Evolutionary conservation across 331 rosid species (phyloP).

Genomic region (Telfairia occidentalis): DNA sequence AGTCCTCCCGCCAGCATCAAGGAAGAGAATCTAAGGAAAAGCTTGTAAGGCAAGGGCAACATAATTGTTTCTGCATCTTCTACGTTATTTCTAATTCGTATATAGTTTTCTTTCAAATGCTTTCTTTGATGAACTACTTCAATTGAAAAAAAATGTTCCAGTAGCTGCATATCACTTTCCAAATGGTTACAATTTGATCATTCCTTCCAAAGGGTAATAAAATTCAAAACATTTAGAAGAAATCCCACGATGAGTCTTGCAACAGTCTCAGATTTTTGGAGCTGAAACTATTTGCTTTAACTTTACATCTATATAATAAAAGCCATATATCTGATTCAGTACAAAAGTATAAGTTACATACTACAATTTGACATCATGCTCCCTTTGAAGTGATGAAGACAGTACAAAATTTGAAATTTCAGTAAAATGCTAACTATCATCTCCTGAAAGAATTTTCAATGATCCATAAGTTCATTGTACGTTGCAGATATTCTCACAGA

Average conservation of each 20-base stretch:
- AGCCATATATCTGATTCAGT: not conserved
- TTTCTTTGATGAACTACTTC: not conserved
- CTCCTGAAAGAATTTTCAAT: not conserved
- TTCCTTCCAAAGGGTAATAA: not conserved
- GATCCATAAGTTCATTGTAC: not conserved
- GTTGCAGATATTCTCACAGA: not conserved
- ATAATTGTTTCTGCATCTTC: not conserved
- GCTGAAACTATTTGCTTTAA: conserved; percentile 2
- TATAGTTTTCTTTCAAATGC: not conserved
- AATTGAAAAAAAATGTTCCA: not conserved
- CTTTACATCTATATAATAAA: not conserved
- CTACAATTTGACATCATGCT: not conserved
- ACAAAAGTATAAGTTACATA: conserved; percentile 3
- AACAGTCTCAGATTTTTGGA: not conserved
- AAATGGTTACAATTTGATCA: not conserved
- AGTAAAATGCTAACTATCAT: not conserved
- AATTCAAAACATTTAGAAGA: not conserved
- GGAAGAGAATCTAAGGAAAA: not conserved
- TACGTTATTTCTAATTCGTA: not conserved
- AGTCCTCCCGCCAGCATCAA: not conserved
- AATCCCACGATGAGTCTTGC: not conserved
- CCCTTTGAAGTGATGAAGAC: not conserved
- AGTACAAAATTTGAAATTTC: not conserved
- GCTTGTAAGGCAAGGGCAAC: not conserved
- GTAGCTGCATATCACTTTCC: not conserved